Base-by-base conservation (phyloP, 352 stramenopile genomes). In the Achlya hypogyna region DNA sequence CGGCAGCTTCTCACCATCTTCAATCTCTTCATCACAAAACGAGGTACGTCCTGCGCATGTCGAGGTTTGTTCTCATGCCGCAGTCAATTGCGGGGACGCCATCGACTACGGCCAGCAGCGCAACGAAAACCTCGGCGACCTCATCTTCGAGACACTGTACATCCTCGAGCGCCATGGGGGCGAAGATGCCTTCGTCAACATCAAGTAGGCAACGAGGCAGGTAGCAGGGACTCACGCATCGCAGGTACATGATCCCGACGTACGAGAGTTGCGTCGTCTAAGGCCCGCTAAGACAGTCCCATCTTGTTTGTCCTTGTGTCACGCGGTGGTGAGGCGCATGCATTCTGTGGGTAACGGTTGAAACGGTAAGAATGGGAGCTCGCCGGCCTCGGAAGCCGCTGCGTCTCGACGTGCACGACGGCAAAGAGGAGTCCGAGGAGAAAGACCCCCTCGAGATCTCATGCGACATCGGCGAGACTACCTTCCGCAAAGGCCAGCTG, bases 191-290 rank as follows among this genome's bases (percentile, higher is more conserved):
- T 97, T 88, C 70, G 81, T 96, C 31, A 97, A 97, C 77, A 97
- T 97, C 74, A 77, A 82, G 63, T 63, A 49, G 14, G 32, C 10
- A 20, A 63, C 22, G 14, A 53, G 31, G 56, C 14, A 12, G 56
- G 51, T 63, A 20, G 18, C 22, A 63, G 51, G 31, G 56, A n/a
- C n/a, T n/a, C n/a, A n/a, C n/a, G n/a, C n/a, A 1, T 77, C 62
- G 47, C 86, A 99, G 98, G 78, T 98, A 98, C 71, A 94, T 98
- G 77, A 84, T 98, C 5, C 95, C 95, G 20, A 96, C 95, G 27
- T 98, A 98, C 78, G 89, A 98, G 74, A 96, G 86, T 63, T 64
- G 72, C 14, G 65, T 49, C 42, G 62, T 25, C 18, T 69, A 53
- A 35, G 16, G 6, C 49, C n/a, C 10, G 1, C 47, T 53, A 32